Evolutionary conservation across 441 rosid genomes (phyloP).

Genomic region (Brassica hybrid): DNA sequence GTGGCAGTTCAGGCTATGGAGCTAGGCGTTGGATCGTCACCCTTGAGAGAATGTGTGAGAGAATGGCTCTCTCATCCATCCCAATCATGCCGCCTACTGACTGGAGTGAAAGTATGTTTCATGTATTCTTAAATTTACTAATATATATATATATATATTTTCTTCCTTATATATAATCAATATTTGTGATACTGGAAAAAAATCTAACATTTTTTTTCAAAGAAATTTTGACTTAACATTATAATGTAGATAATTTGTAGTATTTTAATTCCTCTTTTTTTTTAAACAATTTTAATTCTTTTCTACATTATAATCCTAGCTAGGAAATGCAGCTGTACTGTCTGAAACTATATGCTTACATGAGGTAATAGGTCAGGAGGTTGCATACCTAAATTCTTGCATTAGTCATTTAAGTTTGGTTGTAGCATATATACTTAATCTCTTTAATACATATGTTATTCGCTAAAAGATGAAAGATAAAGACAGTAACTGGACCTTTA

Average conservation of each 20-base stretch:
- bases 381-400: no score
- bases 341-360: no score
- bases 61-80: constrained; percentile 42
- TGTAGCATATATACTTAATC: no score
- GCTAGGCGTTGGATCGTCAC: constrained; percentile 66
- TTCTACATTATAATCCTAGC: no score
- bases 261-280: background rate
- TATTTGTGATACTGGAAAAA: background rate
- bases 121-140: background rate
- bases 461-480: no score
- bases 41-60: constrained; percentile 72
- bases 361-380: no score
- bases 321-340: no score
- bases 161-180: background rate
- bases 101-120: constrained; percentile 49
- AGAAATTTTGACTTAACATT: background rate
- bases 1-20: constrained; percentile 57
- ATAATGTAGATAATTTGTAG: background rate
- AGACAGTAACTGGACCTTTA: no score
- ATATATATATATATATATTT: background rate
- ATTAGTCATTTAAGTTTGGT: no score
- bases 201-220: background rate
- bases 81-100: constrained; percentile 34
- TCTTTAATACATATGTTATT: no score
- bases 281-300: background rate